Base-by-base conservation (phyloP, 495 filamentous ascomycete genomes). In the Annulohypoxylon moriforme region DNA sequence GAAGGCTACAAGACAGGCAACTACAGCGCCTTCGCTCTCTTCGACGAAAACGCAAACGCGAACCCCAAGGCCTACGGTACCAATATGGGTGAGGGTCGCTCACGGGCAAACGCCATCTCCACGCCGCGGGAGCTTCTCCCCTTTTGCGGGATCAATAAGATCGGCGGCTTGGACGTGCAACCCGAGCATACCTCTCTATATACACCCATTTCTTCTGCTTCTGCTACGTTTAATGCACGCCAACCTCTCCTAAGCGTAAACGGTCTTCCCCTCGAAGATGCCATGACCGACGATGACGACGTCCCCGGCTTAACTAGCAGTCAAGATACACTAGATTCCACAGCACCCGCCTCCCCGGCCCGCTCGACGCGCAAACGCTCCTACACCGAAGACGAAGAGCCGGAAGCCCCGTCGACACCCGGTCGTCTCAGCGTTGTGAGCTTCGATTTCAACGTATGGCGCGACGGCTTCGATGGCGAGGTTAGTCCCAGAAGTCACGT, bases 1-100 rank as follows among this genome's bases (percentile, higher is more conserved):
- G 94, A 97, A 64, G 95, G 95, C 58, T 97, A 97, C 83, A 96
- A 95, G 81, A 95, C 92, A 11, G 86, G 87, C 68, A 75, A 75
- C 83, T 81, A 86, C 76, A 79, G 72, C 44, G 76, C 72, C 63
- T 84, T 85, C 65, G 71, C 74, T 6, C 78, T 86, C 13, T 86
- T 83, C 80, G 67, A 79, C 40, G 81, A 86, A 5, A 52, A 2
- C 46, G 46, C 42, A 44, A 27, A 53, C 56, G 24, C 53, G 22
- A 27, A 44, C 33, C 64, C 62, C 4, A n/a, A 57, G 22, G 33
- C 60, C 36, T 6, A 36, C 29, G 14, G 31, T 25, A 64, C 57
- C 16, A n/a, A n/a, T n/a, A 71, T 69, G 62, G 67, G 71, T 58
- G 44, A 64, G 67, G 66, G 71, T 5, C 78, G 73, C 59, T 75